Percentiles rank a stretch among this genome's conserved stretches.
phyloP scores from a whole-genome alignment of 805 yeast species.

The Cyberlindnera xishuangbannaensis region DNA sequence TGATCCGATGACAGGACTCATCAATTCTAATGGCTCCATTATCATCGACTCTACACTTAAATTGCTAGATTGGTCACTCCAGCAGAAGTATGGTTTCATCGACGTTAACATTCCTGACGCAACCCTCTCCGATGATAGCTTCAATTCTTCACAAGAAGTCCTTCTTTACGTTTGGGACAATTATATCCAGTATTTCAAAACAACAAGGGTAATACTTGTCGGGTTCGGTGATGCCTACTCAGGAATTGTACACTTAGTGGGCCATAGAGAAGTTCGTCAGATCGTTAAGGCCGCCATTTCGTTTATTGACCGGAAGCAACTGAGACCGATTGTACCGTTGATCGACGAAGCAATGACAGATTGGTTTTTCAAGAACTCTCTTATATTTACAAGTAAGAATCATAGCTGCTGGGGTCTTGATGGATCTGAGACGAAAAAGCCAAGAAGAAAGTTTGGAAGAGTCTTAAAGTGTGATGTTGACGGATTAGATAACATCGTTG shows the following conservation, averaged over 20 bases:
- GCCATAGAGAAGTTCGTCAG: slow-evolving; percentile 66
- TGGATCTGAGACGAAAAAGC: slow-evolving; percentile 50
- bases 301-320: slow-evolving; percentile 60
- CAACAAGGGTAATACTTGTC: slow-evolving; percentile 66
- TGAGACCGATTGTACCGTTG: slow-evolving; percentile 76
- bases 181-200: slow-evolving; percentile 68
- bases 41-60: slow-evolving; percentile 69
- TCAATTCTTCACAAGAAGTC: slow-evolving; percentile 69
- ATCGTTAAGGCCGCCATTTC: slow-evolving; percentile 67
- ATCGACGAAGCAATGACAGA: slow-evolving; percentile 87
- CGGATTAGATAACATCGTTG: slow-evolving; percentile 69
- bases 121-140: slow-evolving; percentile 35
- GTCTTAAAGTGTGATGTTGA: slow-evolving; percentile 70
- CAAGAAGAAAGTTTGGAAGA: slow-evolving; percentile 87
- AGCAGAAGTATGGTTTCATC: slow-evolving; percentile 65
- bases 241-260: slow-evolving; percentile 80
- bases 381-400: slow-evolving; percentile 67
- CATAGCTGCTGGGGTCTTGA: slow-evolving; percentile 78
- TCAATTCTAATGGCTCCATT: slow-evolving; percentile 67
- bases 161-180: slow-evolving; percentile 86
- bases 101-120: slow-evolving; percentile 75
- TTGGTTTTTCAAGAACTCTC: slow-evolving; percentile 85
- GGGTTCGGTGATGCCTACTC: slow-evolving; percentile 90
- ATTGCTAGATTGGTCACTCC: slow-evolving; percentile 62
- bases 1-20: slow-evolving; percentile 72